These are phyloP conservation scores for Plasmodium fragile DNA, from an alignment of 169 alveolate species.

Conservation along the genomic window DNA sequence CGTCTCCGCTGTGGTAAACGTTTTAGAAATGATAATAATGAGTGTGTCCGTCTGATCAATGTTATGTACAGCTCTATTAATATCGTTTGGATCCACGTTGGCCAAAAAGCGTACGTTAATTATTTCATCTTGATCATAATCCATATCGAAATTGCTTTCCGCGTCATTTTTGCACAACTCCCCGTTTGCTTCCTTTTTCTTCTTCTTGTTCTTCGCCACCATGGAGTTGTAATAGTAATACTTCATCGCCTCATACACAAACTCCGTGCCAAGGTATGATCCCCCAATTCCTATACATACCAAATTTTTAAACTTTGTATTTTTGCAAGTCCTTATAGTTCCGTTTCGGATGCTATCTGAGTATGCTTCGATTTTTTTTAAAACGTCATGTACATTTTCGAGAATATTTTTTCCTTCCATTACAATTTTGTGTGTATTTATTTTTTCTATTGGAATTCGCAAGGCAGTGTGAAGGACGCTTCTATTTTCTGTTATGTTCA, in stretches of 20 bases:
- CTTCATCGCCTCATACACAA: constrained; percentile 94
- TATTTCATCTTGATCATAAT: constrained; percentile 42
- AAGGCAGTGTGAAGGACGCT: constrained; percentile 97
- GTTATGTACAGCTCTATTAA: constrained; percentile 93
- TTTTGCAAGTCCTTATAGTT: constrained; percentile 92
- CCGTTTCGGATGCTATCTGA: constrained; percentile 90
- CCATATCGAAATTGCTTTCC: neutral
- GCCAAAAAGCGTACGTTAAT: constrained; percentile 94
- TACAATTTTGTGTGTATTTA: constrained; percentile 38
- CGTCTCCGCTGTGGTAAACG: constrained; percentile 99
- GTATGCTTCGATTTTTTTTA: constrained; percentile 83
- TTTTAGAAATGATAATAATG: constrained; percentile 95
- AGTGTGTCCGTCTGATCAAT: constrained; percentile 85
- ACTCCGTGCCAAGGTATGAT: constrained; percentile 97
- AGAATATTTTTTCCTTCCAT: constrained; percentile 82
- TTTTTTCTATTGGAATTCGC: constrained; percentile 89
- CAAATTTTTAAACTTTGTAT: constrained; percentile 91
- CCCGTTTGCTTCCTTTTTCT: neutral
- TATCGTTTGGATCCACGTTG: constrained; percentile 98
- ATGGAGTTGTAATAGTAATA: constrained; percentile 78
- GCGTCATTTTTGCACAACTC: neutral
- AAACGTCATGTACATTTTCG: constrained; percentile 82
- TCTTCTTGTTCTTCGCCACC: neutral
- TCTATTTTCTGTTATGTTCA: constrained; percentile 96
- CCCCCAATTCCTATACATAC: constrained; percentile 99